These are phyloP conservation scores for Fusarium palustre DNA, from an alignment of 2,329 filamentous ascomycete genomes.

Conservation along the genomic window DNA sequence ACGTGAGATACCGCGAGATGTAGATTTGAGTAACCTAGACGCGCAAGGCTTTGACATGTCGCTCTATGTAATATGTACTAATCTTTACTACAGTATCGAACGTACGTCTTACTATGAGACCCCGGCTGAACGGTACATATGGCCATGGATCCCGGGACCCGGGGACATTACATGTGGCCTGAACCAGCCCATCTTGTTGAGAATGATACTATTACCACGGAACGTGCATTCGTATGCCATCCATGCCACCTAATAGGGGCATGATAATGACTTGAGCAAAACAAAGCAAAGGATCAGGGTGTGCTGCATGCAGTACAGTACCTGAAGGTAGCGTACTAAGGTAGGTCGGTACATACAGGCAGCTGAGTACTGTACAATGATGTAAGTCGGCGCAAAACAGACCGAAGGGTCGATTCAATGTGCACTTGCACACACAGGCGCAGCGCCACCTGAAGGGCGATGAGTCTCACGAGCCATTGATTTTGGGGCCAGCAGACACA, in stretches of 20 bases:
- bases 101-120: constrained; percentile 28
- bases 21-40: constrained; percentile 19
- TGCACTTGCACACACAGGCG: background rate
- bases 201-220: constrained; percentile 38
- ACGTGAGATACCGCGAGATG: constrained; percentile 32
- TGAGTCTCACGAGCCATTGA: constrained; percentile 37
- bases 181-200: constrained; percentile 36
- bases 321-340: constrained; percentile 22
- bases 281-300: constrained; percentile 5
- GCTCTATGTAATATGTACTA: background rate
- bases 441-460: constrained; percentile 34
- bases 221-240: constrained; percentile 31
- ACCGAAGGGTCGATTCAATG: constrained; percentile 35
- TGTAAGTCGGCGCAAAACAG: constrained; percentile 43
- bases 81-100: constrained; percentile 23
- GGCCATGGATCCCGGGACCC: constrained; percentile 38
- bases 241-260: constrained; percentile 17
- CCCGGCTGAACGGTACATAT: constrained; percentile 31
- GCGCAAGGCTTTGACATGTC: constrained; percentile 36
- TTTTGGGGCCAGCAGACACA: constrained; percentile 37
- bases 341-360: background rate
- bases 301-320: constrained; percentile 22
- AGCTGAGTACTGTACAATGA: constrained; percentile 39
- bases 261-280: constrained; percentile 27
- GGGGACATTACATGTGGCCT: constrained; percentile 27